Base-by-base conservation (phyloP, 257 asterid genomes). In the Salvia splendens region DNA sequence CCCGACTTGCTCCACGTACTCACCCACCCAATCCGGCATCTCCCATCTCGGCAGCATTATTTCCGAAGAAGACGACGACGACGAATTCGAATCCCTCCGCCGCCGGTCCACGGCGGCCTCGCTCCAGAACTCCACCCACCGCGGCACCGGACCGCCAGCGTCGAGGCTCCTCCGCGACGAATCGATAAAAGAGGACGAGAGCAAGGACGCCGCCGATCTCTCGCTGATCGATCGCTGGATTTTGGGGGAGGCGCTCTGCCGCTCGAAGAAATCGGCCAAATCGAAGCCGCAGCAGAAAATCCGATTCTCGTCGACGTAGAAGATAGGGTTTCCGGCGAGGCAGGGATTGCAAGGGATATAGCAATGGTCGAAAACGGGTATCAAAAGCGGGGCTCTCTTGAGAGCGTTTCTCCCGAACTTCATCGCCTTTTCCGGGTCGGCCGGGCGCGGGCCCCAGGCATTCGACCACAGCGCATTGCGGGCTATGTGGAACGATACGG, bases 91-190 rank as follows among this genome's bases (percentile, higher is more conserved):
- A 70, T 66, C 85, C 74, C 93, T 73, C 41, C 88, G 85, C 17
- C 91, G 92, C 32, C 94, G 90, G 66, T 85, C 96, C 71, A 83
- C 80, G 3, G 95, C 96, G 10, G 98, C 97, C 16, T 94, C 99
- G 68, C 96, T 91, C 99, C 99, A 94, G 83, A 94, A 94, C 82
- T 94, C 99, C 80, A 94, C 96, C 99, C 99, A 94, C 15, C 98
- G 83, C 75, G 97, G 92, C 54, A 83, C 73, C 11, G 85, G 78
- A 1, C 83, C 85, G 42, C 80, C 83, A 73, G 78, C 41, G 54
- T 87, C 93, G 0, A 88, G 68, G 8, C 96, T 90, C 52, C 86
- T 77, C 64, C 94, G 52, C 1, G 96, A 82, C 8, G 80, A 74
- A 71, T 67, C 80, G 5, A 78, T 55, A 4, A 80, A 5, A 62